phyloP scores from a whole-genome alignment of 1,284 basidiomycete species.

The Papiliotrema flavescens region DNA sequence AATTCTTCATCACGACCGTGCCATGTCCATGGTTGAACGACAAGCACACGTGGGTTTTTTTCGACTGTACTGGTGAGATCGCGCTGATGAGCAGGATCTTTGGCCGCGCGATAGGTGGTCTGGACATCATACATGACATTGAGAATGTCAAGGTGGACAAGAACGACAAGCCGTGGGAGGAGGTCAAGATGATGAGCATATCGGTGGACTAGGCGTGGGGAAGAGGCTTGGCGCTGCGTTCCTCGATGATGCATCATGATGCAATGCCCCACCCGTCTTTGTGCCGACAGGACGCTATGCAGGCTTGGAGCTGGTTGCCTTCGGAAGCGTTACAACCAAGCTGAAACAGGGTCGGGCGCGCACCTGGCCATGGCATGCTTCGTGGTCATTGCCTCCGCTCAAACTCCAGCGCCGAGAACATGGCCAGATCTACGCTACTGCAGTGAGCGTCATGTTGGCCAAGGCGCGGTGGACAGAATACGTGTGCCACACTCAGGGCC shows the following conservation, averaged over 20 bases:
- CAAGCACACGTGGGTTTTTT: constrained; percentile 53
- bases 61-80: neutral
- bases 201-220: constrained; percentile 2
- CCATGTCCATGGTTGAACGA: constrained; percentile 84
- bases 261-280: too few species aligned
- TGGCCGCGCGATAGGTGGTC: constrained; percentile 53
- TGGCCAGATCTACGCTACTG: too few species aligned
- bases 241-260: too few species aligned
- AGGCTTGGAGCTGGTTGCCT: too few species aligned
- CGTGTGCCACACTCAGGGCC: neutral
- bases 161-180: constrained; percentile 80
- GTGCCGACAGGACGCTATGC: too few species aligned
- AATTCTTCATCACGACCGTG: constrained; percentile 98
- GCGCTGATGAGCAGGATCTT: constrained; percentile 50
- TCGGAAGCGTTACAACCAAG: too few species aligned
- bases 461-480: neutral
- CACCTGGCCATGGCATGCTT: too few species aligned
- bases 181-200: constrained; percentile 66
- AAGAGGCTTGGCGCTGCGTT: too few species aligned
- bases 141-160: constrained; percentile 66
- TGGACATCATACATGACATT: constrained; percentile 57
- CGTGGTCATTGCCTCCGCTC: too few species aligned
- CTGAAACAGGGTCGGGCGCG: too few species aligned
- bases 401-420: too few species aligned
- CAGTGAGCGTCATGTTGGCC: neutral